These are phyloP conservation scores for Zizania latifolia DNA, from an alignment of 176 grass and related monocot species.

Conservation along the genomic window DNA sequence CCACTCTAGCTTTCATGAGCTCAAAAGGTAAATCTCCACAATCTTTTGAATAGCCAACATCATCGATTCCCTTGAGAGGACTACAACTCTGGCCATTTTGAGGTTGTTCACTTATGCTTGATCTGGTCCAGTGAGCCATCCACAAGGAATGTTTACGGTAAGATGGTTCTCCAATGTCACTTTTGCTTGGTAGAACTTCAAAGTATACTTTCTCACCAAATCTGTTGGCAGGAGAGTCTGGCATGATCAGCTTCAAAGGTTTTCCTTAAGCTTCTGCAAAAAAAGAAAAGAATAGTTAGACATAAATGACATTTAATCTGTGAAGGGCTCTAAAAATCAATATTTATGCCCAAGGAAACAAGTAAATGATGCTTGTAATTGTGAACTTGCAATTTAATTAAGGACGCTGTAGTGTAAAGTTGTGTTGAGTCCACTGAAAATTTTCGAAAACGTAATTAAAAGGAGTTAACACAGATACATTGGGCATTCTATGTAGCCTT, in stretches of 20 bases:
- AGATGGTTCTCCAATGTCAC: conserved; percentile 28
- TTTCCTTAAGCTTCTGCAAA: conserved; percentile 1
- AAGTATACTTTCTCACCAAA: conserved; percentile 35
- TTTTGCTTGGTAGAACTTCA: conserved; percentile 38
- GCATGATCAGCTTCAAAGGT: conserved; percentile 34
- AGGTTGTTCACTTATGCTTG: conserved; percentile 23
- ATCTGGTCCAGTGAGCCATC: conserved; percentile 54
- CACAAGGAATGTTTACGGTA: conserved; percentile 47
- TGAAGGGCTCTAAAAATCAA: not conserved
- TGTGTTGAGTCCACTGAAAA: not conserved
- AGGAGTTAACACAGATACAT: not conserved
- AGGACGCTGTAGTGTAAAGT: too few relatives aligned
- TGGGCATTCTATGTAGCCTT: not conserved
- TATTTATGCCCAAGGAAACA: not conserved
- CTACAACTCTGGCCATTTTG: conserved; percentile 8
- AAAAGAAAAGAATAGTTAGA: not conserved
- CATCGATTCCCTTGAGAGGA: conserved; percentile 17
- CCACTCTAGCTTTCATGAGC: conserved; percentile 30
- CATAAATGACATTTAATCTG: not conserved
- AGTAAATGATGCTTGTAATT: too few relatives aligned
- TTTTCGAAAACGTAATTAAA: not conserved
- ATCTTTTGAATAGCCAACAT: conserved; percentile 31
- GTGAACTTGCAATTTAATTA: too few relatives aligned
- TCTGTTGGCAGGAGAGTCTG: conserved; percentile 30
- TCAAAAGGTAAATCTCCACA: conserved; percentile 34